Evolutionary conservation across 2,329 filamentous ascomycete genomes (phyloP).

Genomic region (Colletotrichum sp.): DNA sequence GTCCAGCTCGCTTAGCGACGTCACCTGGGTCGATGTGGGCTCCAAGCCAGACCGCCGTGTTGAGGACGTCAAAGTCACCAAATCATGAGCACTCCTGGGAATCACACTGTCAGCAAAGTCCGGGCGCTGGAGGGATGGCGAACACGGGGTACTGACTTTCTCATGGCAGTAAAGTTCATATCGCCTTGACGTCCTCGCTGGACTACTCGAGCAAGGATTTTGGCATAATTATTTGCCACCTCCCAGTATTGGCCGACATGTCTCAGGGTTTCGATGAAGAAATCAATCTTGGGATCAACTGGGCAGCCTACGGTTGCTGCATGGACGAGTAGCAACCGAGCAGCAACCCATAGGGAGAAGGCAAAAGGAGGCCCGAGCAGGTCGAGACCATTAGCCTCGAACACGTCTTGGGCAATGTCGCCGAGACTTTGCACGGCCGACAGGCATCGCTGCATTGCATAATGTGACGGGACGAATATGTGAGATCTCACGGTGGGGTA

Average conservation of each 20-base stretch:
- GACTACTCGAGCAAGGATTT: conserved; percentile 43
- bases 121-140: neutral
- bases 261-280: conserved; percentile 46
- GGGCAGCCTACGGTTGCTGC: conserved; percentile 41
- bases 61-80: conserved; percentile 40
- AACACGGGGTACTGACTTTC: conserved; percentile 35
- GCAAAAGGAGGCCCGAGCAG: conserved; percentile 48
- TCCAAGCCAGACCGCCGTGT: conserved; percentile 41
- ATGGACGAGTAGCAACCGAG: conserved; percentile 44
- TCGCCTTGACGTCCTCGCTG: conserved; percentile 39
- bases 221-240: conserved; percentile 46
- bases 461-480: conserved; percentile 47
- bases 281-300: conserved; percentile 44
- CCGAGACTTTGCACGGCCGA: conserved; percentile 48
- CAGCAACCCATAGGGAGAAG: conserved; percentile 50
- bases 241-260: conserved; percentile 50
- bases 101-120: conserved; percentile 1
- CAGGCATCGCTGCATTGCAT: conserved; percentile 49
- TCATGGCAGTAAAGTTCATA: conserved; percentile 42
- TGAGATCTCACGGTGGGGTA: conserved; percentile 45
- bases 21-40: conserved; percentile 41
- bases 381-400: conserved; percentile 47
- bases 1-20: conserved; percentile 45
- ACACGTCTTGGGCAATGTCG: conserved; percentile 48
- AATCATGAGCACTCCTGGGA: conserved; percentile 42